Evolutionary conservation across 768 basidiomycete species (phyloP).

Genomic region (Termitomyces sp.): DNA sequence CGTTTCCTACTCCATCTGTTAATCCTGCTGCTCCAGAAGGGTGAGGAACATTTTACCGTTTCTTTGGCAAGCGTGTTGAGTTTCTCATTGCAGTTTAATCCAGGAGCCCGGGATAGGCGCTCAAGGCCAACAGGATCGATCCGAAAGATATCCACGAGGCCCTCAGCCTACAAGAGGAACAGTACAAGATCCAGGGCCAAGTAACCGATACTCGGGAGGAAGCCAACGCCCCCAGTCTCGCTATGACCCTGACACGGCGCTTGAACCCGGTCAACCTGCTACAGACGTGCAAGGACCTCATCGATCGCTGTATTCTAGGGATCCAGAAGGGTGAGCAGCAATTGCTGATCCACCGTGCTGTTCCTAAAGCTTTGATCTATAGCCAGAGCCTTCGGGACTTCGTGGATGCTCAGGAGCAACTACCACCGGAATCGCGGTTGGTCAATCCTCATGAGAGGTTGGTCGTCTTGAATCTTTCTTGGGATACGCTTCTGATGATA

Average conservation of each 20-base stretch:
- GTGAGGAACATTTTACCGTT: neutral
- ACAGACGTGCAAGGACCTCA: neutral
- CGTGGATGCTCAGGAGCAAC: slow-evolving; percentile 4
- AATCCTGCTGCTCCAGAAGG: neutral
- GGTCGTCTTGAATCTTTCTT: neutral
- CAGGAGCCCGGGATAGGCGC: neutral
- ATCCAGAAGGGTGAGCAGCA: slow-evolving; percentile 7
- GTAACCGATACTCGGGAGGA: neutral
- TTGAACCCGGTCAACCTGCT: neutral
- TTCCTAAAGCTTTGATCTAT: neutral
- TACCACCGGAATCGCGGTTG: neutral
- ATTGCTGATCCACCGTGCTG: neutral
- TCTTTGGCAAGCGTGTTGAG: neutral
- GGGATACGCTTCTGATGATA: neutral
- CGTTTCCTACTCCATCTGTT: neutral
- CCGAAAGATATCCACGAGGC: neutral
- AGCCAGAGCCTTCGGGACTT: slow-evolving; percentile 13
- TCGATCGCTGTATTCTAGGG: slow-evolving; percentile 8
- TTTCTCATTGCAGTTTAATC: neutral
- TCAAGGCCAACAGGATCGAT: neutral
- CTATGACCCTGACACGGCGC: neutral
- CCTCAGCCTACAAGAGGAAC: neutral
- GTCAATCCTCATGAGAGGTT: neutral
- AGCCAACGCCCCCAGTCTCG: neutral
- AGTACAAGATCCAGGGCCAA: neutral